These are phyloP conservation scores for Pseudisothecium myosuroides DNA, from an alignment of 225 moss, liverwort and hornwort species.

Conservation along the genomic window DNA sequence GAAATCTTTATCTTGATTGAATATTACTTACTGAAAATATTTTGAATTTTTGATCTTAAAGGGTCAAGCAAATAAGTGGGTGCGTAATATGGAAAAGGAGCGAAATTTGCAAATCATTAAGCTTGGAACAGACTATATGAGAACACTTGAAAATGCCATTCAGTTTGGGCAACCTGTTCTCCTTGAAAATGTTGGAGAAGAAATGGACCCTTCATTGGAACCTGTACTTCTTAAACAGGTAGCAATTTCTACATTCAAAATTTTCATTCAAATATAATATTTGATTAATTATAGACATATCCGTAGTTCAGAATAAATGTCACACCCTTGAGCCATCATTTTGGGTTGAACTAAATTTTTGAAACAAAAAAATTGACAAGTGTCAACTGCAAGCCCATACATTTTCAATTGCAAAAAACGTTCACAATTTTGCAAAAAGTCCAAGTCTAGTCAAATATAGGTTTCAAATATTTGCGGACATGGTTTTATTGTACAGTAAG, in stretches of 20 bases:
- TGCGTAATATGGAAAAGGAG: constrained; percentile 82
- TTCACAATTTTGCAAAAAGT: too few species aligned
- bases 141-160: constrained; percentile 85
- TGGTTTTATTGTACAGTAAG: too few species aligned
- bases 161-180: constrained; percentile 93
- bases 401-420: too few species aligned
- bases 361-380: too few species aligned
- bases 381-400: too few species aligned
- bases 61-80: constrained; percentile 99
- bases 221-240: constrained; percentile 81
- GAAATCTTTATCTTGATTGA: not conserved
- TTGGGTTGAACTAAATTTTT: too few species aligned
- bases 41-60: not conserved
- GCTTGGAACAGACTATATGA: constrained; percentile 70
- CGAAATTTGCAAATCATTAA: constrained; percentile 86
- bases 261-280: not conserved
- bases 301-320: too few species aligned
- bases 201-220: constrained; percentile 83
- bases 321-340: too few species aligned
- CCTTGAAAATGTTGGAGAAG: constrained; percentile 87
- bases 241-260: not conserved
- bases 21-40: not conserved
- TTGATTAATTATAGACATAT: too few species aligned
- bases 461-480: too few species aligned
- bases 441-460: too few species aligned